These are phyloP conservation scores for Laguncularia racemosa DNA, from an alignment of 345 rosid genomes.

Conservation along the genomic window DNA sequence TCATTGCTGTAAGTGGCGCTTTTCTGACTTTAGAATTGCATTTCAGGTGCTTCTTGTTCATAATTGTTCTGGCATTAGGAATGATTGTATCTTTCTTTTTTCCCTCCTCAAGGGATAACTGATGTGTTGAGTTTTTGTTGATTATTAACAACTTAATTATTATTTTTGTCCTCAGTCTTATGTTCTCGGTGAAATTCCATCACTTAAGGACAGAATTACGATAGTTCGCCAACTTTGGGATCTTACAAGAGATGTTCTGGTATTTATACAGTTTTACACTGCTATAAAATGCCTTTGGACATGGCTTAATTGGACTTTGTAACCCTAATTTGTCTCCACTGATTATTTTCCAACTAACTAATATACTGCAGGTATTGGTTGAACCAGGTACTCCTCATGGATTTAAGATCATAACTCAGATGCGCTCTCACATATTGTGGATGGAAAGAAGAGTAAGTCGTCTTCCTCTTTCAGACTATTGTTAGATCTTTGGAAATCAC, in stretches of 20 bases:
- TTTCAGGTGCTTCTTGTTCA: not conserved
- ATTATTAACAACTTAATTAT: constrained; percentile 4
- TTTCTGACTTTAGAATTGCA: not conserved
- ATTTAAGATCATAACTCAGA: constrained; percentile 76
- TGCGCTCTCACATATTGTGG: constrained; percentile 96
- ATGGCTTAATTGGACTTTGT: constrained; percentile 1
- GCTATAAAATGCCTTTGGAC: not conserved
- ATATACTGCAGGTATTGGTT: constrained; percentile 57
- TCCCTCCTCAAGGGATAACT: not conserved
- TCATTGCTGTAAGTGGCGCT: constrained; percentile 75
- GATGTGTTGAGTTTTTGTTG: not conserved
- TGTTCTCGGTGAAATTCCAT: constrained; percentile 96
- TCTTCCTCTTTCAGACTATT: not conserved
- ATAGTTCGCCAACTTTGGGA: constrained; percentile 95
- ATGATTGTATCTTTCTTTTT: not conserved
- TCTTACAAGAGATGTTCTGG: constrained; percentile 89
- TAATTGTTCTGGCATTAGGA: not conserved
- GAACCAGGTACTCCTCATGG: constrained; percentile 99
- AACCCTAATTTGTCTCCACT: no score
- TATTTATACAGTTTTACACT: constrained; percentile 18
- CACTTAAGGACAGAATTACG: constrained; percentile 74
- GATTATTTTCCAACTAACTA: not conserved
- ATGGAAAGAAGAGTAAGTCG: constrained; percentile 80
- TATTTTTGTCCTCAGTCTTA: constrained; percentile 53
- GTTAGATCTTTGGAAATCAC: no score